These are phyloP conservation scores for Fusarium oligoseptatum DNA, from an alignment of 2,329 filamentous ascomycete genomes.

Conservation along the genomic window DNA sequence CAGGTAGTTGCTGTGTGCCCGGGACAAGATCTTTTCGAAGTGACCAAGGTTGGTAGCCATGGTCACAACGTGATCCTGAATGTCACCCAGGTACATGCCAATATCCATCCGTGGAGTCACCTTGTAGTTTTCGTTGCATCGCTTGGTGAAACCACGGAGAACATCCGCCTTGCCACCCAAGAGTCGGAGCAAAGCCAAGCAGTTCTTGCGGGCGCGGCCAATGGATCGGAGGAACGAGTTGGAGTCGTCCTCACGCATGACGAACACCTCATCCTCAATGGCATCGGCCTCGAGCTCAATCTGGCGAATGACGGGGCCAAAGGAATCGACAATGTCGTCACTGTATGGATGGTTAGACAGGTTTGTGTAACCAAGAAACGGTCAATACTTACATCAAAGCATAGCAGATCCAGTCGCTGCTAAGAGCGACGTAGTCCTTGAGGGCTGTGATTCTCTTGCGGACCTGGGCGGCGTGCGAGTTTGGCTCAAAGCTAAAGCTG, in stretches of 20 bases:
- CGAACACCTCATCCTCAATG: conserved; percentile 96
- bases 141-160: conserved; percentile 96
- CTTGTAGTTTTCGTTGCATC: conserved; percentile 97
- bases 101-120: conserved; percentile 97
- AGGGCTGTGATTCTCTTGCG: conserved; percentile 91
- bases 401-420: conserved; percentile 99
- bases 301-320: conserved; percentile 88
- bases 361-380: conserved; percentile 3
- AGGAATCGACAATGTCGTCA: conserved; percentile 97
- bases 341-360: conserved; percentile 57
- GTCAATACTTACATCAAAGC: conserved; percentile 82
- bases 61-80: conserved; percentile 98
- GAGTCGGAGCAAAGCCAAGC: conserved; percentile 92
- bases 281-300: conserved; percentile 90
- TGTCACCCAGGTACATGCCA: conserved; percentile 94
- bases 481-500: conserved; percentile 92
- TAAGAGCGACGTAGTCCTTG: conserved; percentile 94
- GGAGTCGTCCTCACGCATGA: conserved; percentile 90
- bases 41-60: conserved; percentile 98
- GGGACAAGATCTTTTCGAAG: conserved; percentile 97
- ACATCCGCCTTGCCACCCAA: conserved; percentile 98
- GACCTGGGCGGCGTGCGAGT: conserved; percentile 88
- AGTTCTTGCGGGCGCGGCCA: conserved; percentile 91
- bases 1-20: conserved; percentile 95
- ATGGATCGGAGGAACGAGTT: conserved; percentile 89